phyloP scores from a whole-genome alignment of 306 rosid genomes.

The Prunus mira region DNA sequence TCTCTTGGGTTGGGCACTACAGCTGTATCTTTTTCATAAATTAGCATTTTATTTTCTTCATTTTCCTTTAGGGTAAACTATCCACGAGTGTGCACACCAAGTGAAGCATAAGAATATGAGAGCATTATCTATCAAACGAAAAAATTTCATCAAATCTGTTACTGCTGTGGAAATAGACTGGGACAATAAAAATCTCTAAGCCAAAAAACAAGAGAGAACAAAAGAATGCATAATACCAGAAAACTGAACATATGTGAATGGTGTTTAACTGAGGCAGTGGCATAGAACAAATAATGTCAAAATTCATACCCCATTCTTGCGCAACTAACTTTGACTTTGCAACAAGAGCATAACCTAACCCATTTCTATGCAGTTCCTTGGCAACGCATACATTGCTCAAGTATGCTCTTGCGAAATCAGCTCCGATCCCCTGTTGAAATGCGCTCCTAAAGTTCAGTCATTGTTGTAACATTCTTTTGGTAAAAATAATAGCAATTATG shows the following conservation, averaged over 20 bases:
- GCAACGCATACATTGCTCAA: slow-evolving; percentile 96
- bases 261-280: background rate
- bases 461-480: background rate
- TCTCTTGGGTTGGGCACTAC: background rate
- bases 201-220: background rate
- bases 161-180: background rate
- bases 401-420: slow-evolving; percentile 82
- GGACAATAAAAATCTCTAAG: background rate
- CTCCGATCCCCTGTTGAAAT: slow-evolving; percentile 54
- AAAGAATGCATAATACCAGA: background rate
- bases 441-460: slow-evolving; percentile 2
- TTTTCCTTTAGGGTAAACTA: background rate
- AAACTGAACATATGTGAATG: background rate
- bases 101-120: background rate
- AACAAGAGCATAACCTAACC: slow-evolving; percentile 70
- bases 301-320: slow-evolving; percentile 72
- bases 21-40: background rate
- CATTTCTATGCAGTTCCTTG: slow-evolving; percentile 72
- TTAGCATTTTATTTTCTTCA: background rate
- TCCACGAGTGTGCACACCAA: background rate
- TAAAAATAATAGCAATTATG: background rate
- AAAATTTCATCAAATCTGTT: background rate
- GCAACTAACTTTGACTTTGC: slow-evolving; percentile 81
- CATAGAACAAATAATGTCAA: background rate
- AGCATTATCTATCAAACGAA: background rate